Evolutionary conservation across 192 early-diverging fungal species (phyloP).

Genomic region (Backusella macrospora): DNA sequence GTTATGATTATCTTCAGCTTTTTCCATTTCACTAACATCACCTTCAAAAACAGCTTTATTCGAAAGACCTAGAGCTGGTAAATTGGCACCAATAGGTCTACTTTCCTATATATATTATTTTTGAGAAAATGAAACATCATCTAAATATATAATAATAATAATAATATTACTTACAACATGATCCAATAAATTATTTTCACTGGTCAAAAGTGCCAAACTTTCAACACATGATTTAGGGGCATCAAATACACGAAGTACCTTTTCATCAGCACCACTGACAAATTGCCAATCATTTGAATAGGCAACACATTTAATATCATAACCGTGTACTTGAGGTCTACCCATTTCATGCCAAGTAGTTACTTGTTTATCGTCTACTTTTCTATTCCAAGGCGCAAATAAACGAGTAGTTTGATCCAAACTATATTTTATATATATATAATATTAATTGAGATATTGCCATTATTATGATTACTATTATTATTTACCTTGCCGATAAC

Average conservation of each 20-base stretch:
- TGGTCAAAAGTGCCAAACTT: conserved; percentile 58
- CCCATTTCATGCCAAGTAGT: conserved; percentile 89
- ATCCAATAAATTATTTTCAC: conserved; percentile 34
- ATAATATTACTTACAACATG: conserved; percentile 41
- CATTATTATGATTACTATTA: neutral
- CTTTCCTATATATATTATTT: conserved; percentile 36
- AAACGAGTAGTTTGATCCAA: conserved; percentile 90
- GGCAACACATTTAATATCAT: conserved; percentile 86
- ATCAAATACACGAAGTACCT: conserved; percentile 86
- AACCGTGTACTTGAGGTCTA: conserved; percentile 96
- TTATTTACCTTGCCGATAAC: conserved; percentile 65
- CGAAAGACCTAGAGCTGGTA: conserved; percentile 91
- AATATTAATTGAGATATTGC: neutral
- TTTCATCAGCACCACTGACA: conserved; percentile 93
- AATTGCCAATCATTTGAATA: conserved; percentile 75
- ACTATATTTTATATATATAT: conserved; percentile 34
- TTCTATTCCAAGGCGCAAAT: conserved; percentile 71
- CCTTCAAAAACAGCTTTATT: conserved; percentile 88
- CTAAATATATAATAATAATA: neutral
- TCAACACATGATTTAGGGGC: conserved; percentile 80
- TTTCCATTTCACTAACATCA: conserved; percentile 46
- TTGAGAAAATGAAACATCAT: neutral
- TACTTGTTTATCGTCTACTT: conserved; percentile 5
- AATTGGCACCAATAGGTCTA: conserved; percentile 74
- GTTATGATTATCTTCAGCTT: conserved; percentile 58